A percentile compares a stretch with the other conserved stretches of the same genome.
Conservation (phyloP, 768 basidiomycete genomes). For the Multifurca ochricompacta region DNA sequence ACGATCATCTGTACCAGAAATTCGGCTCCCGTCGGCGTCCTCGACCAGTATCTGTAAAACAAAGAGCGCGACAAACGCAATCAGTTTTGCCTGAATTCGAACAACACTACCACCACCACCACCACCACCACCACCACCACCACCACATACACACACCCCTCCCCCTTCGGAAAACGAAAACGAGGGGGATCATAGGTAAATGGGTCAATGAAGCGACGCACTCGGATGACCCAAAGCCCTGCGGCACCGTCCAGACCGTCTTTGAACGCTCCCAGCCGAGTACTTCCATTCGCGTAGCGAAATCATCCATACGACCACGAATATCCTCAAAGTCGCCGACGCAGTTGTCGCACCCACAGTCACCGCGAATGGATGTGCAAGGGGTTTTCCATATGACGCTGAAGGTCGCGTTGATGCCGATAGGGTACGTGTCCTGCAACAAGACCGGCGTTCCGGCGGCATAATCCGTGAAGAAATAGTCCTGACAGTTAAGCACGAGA, state of each 20-base stretch:
- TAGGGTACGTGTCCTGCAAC: slow-evolving; percentile 56
- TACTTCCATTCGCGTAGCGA: slow-evolving; percentile 46
- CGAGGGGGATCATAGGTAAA: no score
- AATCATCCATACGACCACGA: slow-evolving; percentile 57
- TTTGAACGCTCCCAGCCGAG: slow-evolving; percentile 64
- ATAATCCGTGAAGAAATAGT: slow-evolving; percentile 56
- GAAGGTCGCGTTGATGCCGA: slow-evolving; percentile 54
- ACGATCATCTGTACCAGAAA: slow-evolving; percentile 58
- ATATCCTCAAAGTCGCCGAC: slow-evolving; percentile 62
- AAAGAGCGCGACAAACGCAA: not conserved
- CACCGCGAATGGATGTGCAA: slow-evolving; percentile 60
- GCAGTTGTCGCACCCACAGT: slow-evolving; percentile 71
- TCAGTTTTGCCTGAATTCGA: not conserved
- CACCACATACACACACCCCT: no score
- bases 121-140: no score
- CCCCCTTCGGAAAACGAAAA: no score
- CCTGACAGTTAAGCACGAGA: slow-evolving; percentile 45
- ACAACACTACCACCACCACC: not conserved
- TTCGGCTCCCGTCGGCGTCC: slow-evolving; percentile 60
- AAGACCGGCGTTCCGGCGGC: slow-evolving; percentile 61
- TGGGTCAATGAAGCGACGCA: slow-evolving; percentile 24
- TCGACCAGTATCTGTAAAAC: slow-evolving; percentile 46
- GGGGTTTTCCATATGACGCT: slow-evolving; percentile 53
- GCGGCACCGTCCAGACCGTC: slow-evolving; percentile 74
- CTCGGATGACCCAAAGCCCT: slow-evolving; percentile 56